Evolutionary conservation across 2,329 filamentous ascomycete genomes (phyloP).

Genomic region (Fusarium zealandicum): DNA sequence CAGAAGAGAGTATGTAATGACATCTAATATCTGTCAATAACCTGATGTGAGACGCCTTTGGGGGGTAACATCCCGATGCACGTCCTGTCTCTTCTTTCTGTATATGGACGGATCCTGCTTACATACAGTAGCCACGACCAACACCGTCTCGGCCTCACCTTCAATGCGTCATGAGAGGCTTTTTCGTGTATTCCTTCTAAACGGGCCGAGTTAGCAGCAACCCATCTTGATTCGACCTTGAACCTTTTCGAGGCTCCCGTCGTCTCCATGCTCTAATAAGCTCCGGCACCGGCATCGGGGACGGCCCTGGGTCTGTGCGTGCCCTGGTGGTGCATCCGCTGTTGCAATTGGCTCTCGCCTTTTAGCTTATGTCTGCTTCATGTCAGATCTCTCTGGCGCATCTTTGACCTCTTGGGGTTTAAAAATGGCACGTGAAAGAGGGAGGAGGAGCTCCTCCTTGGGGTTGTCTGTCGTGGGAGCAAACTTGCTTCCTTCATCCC

Average conservation of each 20-base stretch:
- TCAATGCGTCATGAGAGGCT: neutral
- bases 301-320: conserved; percentile 9
- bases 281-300: conserved; percentile 36
- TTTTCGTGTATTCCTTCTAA: conserved; percentile 15
- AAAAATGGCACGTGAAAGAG: conserved; percentile 29
- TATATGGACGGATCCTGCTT: neutral
- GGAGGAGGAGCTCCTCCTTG: conserved; percentile 17
- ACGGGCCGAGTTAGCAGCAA: conserved; percentile 16
- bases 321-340: conserved; percentile 11
- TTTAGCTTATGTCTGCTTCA: conserved; percentile 29
- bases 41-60: too few species aligned
- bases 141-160: too few species aligned
- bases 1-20: neutral
- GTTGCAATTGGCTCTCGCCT: conserved; percentile 13
- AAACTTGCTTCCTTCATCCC: too few species aligned
- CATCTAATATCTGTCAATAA: too few species aligned
- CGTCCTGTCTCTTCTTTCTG: neutral
- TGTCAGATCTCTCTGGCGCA: conserved; percentile 11
- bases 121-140: neutral
- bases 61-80: conserved; percentile 4
- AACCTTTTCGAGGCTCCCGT: neutral
- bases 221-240: conserved; percentile 4
- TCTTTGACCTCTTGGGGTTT: conserved; percentile 8
- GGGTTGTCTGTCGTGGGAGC: too few species aligned
- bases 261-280: neutral